These are phyloP conservation scores for Globisporangium perplexum DNA, from an alignment of 352 stramenopile genomes.

Conservation along the genomic window DNA sequence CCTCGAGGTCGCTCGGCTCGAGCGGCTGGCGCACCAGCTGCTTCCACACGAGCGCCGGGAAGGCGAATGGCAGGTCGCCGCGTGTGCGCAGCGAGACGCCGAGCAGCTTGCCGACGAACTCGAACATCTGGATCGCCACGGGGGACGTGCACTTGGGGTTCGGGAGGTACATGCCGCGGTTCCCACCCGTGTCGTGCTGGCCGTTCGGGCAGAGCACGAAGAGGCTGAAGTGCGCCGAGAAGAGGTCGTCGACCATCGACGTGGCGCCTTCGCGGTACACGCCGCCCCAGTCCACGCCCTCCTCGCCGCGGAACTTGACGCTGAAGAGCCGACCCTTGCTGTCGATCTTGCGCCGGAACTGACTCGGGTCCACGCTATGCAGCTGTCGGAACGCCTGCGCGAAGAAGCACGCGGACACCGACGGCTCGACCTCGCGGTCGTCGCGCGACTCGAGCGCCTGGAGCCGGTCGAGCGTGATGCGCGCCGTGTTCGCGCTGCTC, in stretches of 20 bases:
- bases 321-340: constrained; percentile 86
- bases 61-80: constrained; percentile 89
- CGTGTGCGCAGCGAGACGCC: constrained; percentile 92
- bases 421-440: constrained; percentile 82
- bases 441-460: constrained; percentile 85
- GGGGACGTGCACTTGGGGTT: constrained; percentile 87
- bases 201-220: constrained; percentile 86
- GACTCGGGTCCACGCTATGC: constrained; percentile 68
- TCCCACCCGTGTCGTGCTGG: constrained; percentile 81
- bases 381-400: constrained; percentile 92
- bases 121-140: constrained; percentile 89
- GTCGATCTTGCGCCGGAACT: constrained; percentile 87
- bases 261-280: constrained; percentile 87
- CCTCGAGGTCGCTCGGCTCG: constrained; percentile 78
- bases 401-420: constrained; percentile 91
- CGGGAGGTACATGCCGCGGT: constrained; percentile 84
- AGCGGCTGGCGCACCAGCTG: constrained; percentile 81
- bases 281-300: constrained; percentile 87
- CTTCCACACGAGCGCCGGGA: constrained; percentile 94
- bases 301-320: constrained; percentile 87
- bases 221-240: constrained; percentile 77
- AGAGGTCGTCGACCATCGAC: constrained; percentile 88
- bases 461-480: constrained; percentile 81
- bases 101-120: constrained; percentile 93
- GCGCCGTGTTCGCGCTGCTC: constrained; percentile 57